Conservation (phyloP, 768 basidiomycete species). For the Peribolospora kevripleyi region DNA sequence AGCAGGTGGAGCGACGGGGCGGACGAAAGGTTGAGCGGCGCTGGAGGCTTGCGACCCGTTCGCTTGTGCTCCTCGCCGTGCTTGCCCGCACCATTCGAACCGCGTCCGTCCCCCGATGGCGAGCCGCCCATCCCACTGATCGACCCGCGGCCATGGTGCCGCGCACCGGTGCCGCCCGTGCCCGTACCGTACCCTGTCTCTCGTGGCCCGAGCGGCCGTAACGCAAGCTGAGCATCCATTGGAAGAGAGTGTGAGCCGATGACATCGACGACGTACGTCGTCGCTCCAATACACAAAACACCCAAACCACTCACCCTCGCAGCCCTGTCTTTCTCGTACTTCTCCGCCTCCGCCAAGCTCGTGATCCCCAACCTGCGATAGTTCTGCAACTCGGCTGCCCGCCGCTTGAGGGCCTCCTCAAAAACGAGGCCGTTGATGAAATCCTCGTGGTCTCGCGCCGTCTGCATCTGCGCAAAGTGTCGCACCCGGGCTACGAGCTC, state of each 20-base stretch:
- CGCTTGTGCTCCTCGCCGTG: no score
- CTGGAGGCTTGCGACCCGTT: neutral
- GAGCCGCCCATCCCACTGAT: no score
- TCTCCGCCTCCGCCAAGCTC: slow-evolving; percentile 67
- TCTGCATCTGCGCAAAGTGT: slow-evolving; percentile 73
- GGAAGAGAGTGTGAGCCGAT: no score
- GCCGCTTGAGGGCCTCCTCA: slow-evolving; percentile 18
- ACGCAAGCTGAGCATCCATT: no score
- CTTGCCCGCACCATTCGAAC: no score
- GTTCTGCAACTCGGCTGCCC: slow-evolving; percentile 73
- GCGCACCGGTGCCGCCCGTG: no score
- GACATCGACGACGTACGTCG: no score
- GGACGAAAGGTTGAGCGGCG: slow-evolving; percentile 38
- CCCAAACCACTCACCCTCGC: slow-evolving; percentile 38
- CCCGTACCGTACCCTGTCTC: no score
- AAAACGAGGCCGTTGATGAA: slow-evolving; percentile 54
- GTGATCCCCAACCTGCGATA: slow-evolving; percentile 68
- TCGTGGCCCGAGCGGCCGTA: no score
- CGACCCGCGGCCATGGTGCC: no score
- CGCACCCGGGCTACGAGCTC: slow-evolving; percentile 72
- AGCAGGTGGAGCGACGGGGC: slow-evolving; percentile 74
- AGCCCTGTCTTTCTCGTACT: slow-evolving; percentile 49
- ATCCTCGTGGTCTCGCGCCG: slow-evolving; percentile 68
- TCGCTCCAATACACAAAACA: no score
- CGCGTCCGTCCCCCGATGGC: no score